Evolutionary conservation across 495 filamentous ascomycete genomes (phyloP).

Genomic region (Rhizodiscina lignyota): DNA sequence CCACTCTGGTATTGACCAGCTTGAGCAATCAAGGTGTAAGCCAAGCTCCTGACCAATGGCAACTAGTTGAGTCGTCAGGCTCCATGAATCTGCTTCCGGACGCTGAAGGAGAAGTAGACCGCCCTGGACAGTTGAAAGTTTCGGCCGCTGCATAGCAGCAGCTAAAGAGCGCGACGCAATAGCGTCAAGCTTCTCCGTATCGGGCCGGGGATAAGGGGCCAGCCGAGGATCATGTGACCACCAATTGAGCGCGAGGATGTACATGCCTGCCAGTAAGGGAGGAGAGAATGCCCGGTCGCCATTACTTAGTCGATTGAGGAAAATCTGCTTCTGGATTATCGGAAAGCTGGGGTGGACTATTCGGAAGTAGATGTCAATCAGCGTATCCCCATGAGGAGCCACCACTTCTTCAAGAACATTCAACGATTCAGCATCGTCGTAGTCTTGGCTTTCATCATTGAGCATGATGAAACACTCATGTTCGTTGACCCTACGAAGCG

Average conservation of each 20-base stretch:
- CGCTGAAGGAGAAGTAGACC: constrained; percentile 79
- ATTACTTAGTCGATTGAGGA: constrained; percentile 67
- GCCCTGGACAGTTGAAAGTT: constrained; percentile 86
- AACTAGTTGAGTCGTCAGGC: constrained; percentile 70
- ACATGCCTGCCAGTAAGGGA: constrained; percentile 73
- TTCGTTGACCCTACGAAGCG: constrained; percentile 63
- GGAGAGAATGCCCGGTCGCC: constrained; percentile 67
- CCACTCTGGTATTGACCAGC: constrained; percentile 78
- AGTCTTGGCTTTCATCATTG: constrained; percentile 45
- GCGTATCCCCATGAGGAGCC: constrained; percentile 57
- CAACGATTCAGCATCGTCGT: constrained; percentile 46
- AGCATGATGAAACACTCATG: constrained; percentile 74
- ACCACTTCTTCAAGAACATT: constrained; percentile 73
- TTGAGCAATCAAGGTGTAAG: constrained; percentile 72
- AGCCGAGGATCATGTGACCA: constrained; percentile 60
- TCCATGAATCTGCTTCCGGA: constrained; percentile 71
- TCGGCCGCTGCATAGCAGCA: constrained; percentile 66
- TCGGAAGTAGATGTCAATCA: constrained; percentile 79
- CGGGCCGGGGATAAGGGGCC: constrained; percentile 46
- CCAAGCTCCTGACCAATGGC: constrained; percentile 71
- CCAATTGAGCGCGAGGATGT: constrained; percentile 81
- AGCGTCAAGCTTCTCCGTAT: constrained; percentile 60
- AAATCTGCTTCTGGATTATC: constrained; percentile 73
- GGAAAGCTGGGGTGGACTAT: constrained; percentile 83
- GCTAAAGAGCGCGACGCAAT: constrained; percentile 55